Evolutionary conservation across 805 yeast species (phyloP).

Genomic region (Myxozyma monticola): DNA sequence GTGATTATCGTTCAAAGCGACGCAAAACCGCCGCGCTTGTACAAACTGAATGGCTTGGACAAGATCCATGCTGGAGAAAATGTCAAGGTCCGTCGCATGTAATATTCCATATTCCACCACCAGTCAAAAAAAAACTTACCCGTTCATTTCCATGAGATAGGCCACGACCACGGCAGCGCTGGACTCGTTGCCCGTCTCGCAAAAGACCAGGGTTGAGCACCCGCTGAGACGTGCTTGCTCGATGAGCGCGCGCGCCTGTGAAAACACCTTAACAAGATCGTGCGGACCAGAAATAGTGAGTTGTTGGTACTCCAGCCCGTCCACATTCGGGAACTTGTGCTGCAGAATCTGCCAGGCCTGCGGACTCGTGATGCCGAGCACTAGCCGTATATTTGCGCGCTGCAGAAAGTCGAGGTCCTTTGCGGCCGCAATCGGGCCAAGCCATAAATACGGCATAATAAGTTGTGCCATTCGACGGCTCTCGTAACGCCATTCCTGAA

Average conservation of each 20-base stretch:
- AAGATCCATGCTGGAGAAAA: conserved; percentile 20
- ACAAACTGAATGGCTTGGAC: conserved; percentile 37
- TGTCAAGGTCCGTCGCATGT: neutral
- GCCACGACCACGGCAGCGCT: conserved; percentile 39
- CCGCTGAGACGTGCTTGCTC: conserved; percentile 6
- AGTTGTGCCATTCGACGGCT: conserved; percentile 45
- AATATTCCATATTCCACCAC: too few relatives aligned
- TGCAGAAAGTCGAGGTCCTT: conserved; percentile 44
- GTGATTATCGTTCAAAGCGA: conserved; percentile 33
- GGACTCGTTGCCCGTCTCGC: conserved; percentile 40
- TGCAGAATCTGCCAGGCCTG: conserved; percentile 18
- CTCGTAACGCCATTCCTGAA: conserved; percentile 38
- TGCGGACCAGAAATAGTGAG: conserved; percentile 8
- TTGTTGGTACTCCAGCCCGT: conserved; percentile 2
- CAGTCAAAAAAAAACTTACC: too few relatives aligned
- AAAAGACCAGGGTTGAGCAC: conserved; percentile 33
- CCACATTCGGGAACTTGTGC: conserved; percentile 6
- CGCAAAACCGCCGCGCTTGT: conserved; percentile 36
- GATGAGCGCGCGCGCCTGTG: conserved; percentile 11
- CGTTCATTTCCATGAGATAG: conserved; percentile 32
- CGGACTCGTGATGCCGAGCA: conserved; percentile 18
- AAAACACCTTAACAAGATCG: conserved; percentile 18
- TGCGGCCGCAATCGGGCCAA: conserved; percentile 51
- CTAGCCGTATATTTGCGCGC: too few relatives aligned
- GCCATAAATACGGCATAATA: conserved; percentile 44